Percentiles rank a stretch among this genome's conserved stretches.
These are phyloP conservation scores for Sesbania bispinosa DNA, from an alignment of 306 rosid species.

Conservation along the genomic window DNA sequence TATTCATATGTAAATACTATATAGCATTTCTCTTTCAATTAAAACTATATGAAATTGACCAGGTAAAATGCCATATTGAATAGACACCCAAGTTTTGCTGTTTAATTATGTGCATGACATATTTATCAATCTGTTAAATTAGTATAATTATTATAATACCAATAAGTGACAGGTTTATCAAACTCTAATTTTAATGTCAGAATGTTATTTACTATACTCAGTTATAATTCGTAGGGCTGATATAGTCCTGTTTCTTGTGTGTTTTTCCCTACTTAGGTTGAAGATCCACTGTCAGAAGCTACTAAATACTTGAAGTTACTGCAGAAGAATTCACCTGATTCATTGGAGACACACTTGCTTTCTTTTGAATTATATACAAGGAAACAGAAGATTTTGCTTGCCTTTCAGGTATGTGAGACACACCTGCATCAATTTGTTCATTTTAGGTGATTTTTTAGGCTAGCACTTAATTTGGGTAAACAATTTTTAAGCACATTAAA, in stretches of 20 bases:
- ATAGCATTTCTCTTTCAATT: background rate
- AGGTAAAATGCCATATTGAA: background rate
- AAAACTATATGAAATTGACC: background rate
- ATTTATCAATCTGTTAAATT: background rate
- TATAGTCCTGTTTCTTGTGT: background rate
- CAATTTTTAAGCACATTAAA: background rate
- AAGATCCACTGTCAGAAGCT: slow-evolving; percentile 84
- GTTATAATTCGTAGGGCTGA: background rate
- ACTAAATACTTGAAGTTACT: slow-evolving; percentile 91
- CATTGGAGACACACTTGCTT: slow-evolving; percentile 81
- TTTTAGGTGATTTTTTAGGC: background rate
- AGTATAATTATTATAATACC: too few relatives aligned
- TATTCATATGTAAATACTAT: too few relatives aligned
- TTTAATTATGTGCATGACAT: background rate
- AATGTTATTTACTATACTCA: background rate
- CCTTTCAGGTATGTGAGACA: slow-evolving; percentile 61
- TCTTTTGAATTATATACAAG: slow-evolving; percentile 90
- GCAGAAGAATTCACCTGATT: slow-evolving; percentile 84
- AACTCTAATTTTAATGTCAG: background rate
- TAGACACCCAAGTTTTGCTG: background rate
- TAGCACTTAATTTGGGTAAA: too few relatives aligned
- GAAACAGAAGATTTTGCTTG: slow-evolving; percentile 79
- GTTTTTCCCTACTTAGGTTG: slow-evolving; percentile 46
- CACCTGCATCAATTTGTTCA: slow-evolving; percentile 8
- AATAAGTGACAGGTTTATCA: background rate